Evolutionary conservation across 306 rosid genomes (phyloP).

Genomic region (Vachellia pachyceras): DNA sequence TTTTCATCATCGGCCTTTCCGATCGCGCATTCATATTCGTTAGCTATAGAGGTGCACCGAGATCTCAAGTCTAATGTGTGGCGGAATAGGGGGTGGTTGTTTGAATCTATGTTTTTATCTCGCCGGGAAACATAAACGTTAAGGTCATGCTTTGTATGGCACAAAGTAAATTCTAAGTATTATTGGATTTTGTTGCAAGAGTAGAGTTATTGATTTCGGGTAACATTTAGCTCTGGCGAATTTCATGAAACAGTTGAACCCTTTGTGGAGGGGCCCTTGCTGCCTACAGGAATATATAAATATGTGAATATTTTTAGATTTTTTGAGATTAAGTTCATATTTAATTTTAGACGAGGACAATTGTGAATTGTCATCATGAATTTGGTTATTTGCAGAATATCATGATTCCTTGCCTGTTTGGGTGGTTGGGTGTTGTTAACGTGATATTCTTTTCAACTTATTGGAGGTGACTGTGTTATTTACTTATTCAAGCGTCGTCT

Average conservation of each 20-base stretch:
- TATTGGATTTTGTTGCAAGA: neutral
- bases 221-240: neutral
- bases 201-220: neutral
- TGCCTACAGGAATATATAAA: neutral
- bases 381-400: neutral
- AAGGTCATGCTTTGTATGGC: neutral
- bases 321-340: neutral
- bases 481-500: neutral
- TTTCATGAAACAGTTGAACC: neutral
- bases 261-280: neutral
- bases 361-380: neutral
- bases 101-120: neutral
- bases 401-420: neutral
- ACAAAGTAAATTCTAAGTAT: neutral
- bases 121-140: neutral
- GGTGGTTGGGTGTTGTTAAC: neutral
- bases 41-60: neutral
- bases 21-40: neutral
- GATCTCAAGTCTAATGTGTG: neutral
- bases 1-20: neutral
- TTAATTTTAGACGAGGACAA: neutral
- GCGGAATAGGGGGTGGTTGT: neutral
- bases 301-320: neutral
- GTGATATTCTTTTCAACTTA: neutral
- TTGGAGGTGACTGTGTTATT: neutral